These are phyloP conservation scores for Diplodia scrobiculata DNA, from an alignment of 2,329 filamentous ascomycete species.

Conservation along the genomic window DNA sequence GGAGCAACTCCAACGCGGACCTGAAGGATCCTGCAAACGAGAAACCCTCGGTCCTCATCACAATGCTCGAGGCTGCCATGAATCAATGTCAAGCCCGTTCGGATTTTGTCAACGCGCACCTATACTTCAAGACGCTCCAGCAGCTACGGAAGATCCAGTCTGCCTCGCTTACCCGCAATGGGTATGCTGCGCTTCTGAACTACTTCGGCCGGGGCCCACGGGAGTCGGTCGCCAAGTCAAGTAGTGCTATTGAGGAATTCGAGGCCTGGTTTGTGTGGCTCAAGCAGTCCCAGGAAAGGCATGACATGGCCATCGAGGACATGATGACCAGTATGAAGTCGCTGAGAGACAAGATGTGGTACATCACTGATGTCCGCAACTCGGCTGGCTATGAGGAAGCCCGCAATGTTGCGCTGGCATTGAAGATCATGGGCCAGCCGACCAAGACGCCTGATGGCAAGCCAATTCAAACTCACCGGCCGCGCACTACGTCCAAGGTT, in stretches of 20 bases:
- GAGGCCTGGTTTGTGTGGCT: constrained; percentile 82
- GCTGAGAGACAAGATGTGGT: constrained; percentile 97
- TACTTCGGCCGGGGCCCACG: constrained; percentile 72
- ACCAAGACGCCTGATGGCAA: constrained; percentile 48
- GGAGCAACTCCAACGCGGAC: constrained; percentile 43
- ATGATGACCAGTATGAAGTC: constrained; percentile 74
- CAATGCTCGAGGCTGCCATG: constrained; percentile 76
- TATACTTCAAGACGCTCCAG: constrained; percentile 81
- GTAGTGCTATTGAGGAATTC: constrained; percentile 73
- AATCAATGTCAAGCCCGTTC: constrained; percentile 75
- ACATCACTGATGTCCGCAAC: constrained; percentile 87
- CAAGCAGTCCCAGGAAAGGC: constrained; percentile 76
- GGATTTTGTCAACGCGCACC: constrained; percentile 80
- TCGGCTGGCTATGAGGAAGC: constrained; percentile 87
- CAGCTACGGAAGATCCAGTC: constrained; percentile 67
- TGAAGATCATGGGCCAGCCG: constrained; percentile 82
- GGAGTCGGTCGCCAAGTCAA: constrained; percentile 68
- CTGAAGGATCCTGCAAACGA: constrained; percentile 37
- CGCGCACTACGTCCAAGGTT: constrained; percentile 50
- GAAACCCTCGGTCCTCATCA: constrained; percentile 60
- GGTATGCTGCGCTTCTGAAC: constrained; percentile 71
- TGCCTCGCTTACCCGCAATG: constrained; percentile 63
- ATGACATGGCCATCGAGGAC: constrained; percentile 71
- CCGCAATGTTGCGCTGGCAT: constrained; percentile 78
- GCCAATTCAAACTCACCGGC: constrained; percentile 44